These are phyloP conservation scores for Beauveria rudraprayagi DNA, from an alignment of 2,329 filamentous ascomycete genomes.

Conservation along the genomic window DNA sequence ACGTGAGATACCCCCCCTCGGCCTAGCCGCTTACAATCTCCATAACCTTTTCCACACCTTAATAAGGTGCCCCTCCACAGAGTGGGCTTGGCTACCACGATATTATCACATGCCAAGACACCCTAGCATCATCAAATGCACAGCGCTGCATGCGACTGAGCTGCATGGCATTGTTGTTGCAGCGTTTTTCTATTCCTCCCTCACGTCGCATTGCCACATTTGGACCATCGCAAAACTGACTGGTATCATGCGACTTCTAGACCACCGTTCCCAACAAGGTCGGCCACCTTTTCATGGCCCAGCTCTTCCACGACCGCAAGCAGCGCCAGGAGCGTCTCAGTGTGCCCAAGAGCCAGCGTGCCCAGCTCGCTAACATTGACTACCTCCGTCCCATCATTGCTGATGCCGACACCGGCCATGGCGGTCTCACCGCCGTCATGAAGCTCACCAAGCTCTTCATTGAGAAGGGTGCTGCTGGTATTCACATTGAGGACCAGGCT, in stretches of 20 bases:
- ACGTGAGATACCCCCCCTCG: conserved; percentile 39
- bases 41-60: conserved; percentile 5
- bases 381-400: conserved; percentile 94
- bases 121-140: background rate
- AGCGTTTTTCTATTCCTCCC: background rate
- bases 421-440: conserved; percentile 97
- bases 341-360: conserved; percentile 63
- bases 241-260: conserved; percentile 33
- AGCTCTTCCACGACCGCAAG: conserved; percentile 99
- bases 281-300: conserved; percentile 92
- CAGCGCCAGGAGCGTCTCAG: conserved; percentile 90
- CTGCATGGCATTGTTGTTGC: background rate
- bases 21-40: conserved; percentile 8
- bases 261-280: conserved; percentile 99
- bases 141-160: background rate
- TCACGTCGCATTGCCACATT: background rate
- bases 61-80: conserved; percentile 8
- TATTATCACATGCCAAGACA: conserved; percentile 12
- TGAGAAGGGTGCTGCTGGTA: conserved; percentile 92
- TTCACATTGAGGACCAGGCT: conserved; percentile 98
- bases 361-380: conserved; percentile 71
- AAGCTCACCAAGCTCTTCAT: conserved; percentile 98
- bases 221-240: background rate
- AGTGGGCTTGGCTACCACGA: conserved; percentile 8
- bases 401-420: conserved; percentile 94